phyloP scores from a whole-genome alignment of 202 grass and related monocot genomes.

The Cymbopogon flexuosus region DNA sequence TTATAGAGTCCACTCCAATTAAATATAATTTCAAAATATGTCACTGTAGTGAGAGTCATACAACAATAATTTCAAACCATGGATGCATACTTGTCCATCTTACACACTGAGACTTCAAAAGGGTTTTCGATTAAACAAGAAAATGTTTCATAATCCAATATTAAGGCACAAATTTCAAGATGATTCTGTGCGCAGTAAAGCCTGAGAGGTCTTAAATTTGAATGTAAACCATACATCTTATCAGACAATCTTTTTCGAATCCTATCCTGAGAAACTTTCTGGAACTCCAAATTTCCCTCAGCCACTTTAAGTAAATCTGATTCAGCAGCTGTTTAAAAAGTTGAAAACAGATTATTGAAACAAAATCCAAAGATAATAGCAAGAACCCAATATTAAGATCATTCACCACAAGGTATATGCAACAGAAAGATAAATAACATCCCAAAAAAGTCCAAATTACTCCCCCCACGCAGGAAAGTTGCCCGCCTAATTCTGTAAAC shows the following conservation, averaged over 20 bases:
- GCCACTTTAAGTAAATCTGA: slow-evolving; percentile 45
- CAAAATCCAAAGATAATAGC: background rate
- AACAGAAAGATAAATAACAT: background rate
- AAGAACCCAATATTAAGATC: slow-evolving; percentile 1
- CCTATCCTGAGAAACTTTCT: slow-evolving; percentile 46
- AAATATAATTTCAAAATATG: background rate
- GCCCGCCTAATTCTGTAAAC: background rate
- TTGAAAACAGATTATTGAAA: slow-evolving; percentile 16
- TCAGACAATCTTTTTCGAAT: slow-evolving; percentile 51
- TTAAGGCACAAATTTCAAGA: background rate
- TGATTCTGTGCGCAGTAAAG: background rate
- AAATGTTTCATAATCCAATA: background rate
- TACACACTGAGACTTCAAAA: background rate
- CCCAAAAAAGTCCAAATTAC: background rate
- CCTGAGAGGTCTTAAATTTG: background rate
- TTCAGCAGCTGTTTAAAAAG: slow-evolving; percentile 45
- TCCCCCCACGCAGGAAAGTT: background rate
- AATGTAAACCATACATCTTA: slow-evolving; percentile 58
- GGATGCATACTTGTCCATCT: slow-evolving; percentile 5
- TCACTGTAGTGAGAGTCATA: background rate
- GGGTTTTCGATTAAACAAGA: background rate
- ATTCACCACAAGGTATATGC: background rate
- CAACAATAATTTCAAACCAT: background rate
- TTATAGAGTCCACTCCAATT: background rate
- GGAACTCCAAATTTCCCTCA: slow-evolving; percentile 52